Base-by-base conservation (phyloP, 768 basidiomycete species). In the Hericium coralloides region DNA sequence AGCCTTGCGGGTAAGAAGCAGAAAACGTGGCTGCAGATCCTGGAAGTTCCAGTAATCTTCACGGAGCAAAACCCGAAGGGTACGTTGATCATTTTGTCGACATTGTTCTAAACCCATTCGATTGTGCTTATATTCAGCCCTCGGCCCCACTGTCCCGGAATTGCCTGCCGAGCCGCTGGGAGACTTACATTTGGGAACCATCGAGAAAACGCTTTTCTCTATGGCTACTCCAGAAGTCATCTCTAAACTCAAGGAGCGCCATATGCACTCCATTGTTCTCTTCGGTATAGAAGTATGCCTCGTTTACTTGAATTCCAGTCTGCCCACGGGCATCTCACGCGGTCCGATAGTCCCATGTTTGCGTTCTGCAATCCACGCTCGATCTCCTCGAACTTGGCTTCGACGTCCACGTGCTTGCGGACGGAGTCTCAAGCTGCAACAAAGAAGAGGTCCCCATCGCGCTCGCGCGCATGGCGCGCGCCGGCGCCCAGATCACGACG, bases 51-150 rank as follows among this genome's bases (percentile, higher is more conserved):
- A 45, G 83, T 95, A 10, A 67, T 94, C n/a, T 81, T 76, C 22
- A 94, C 93, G 0, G 92, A 92, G 59, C 92, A 95, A 70, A 89
- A 90, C 65, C 78, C 88, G 2, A 82, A 73, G 79, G 88, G 90
- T 87, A 55, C 49, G 74, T 52, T 8, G n/a, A 43, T 12, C 47
- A 37, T 17, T 38, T 48, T 22, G 31, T 49, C 53, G 49, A 41
- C 54, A 47, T 49, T 4, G 37, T 23, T 10, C 26, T 25, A 36
- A 31, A 43, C 48, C 20, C 18, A 49, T 18, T 36, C 37, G 25
- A 31, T 12, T 22, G 20, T 12, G 3, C 23, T 52, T n/a, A 1
- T 14, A 31, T 47, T 23, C 22, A 91, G 89, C 78, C 0, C 77
- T 93, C 45, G 92, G 91, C 0, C 73, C 75, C 17, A 89, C 84